A percentile compares a stretch with the other conserved stretches of the same genome.
These are phyloP conservation scores for Collybiopsis confluens DNA, from an alignment of 768 basidiomycete species.

Conservation along the genomic window DNA sequence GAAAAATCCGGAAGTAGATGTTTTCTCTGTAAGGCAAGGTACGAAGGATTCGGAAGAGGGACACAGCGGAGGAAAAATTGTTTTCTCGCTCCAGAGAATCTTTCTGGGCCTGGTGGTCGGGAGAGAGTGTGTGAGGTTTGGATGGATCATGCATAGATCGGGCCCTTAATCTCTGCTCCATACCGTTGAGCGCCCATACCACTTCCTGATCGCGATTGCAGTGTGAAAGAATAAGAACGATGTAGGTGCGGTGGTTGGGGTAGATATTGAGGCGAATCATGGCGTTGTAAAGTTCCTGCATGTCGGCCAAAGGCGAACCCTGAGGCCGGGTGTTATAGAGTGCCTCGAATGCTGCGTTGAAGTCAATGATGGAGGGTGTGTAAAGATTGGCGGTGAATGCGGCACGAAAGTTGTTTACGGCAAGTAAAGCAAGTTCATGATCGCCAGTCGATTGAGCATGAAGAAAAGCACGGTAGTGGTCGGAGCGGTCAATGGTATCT, in stretches of 20 bases:
- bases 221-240: conserved; percentile 55
- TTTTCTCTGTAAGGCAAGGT: conserved; percentile 26
- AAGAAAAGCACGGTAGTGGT: conserved; percentile 19
- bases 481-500: conserved; percentile 2
- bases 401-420: conserved; percentile 33
- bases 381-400: conserved; percentile 16
- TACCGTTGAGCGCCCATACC: conserved; percentile 33
- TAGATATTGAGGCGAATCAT: conserved; percentile 59
- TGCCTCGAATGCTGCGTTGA: conserved; percentile 59
- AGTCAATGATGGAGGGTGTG: conserved; percentile 43
- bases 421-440: conserved; percentile 25
- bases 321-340: conserved; percentile 39
- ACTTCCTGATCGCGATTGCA: conserved; percentile 68
- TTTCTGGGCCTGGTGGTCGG: conserved; percentile 27
- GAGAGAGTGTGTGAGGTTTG: not conserved
- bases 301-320: conserved; percentile 50
- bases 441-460: conserved; percentile 23
- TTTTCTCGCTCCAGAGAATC: conserved; percentile 52
- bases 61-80: conserved; percentile 68
- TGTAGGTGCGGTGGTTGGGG: conserved; percentile 64
- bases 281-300: conserved; percentile 68
- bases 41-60: conserved; percentile 63
- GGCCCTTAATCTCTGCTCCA: conserved; percentile 40
- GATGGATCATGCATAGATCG: conserved; percentile 13
- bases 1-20: conserved; percentile 40